Base-by-base conservation (phyloP, 1,139 yeast genomes). In the Saccharomyces hybrid region DNA sequence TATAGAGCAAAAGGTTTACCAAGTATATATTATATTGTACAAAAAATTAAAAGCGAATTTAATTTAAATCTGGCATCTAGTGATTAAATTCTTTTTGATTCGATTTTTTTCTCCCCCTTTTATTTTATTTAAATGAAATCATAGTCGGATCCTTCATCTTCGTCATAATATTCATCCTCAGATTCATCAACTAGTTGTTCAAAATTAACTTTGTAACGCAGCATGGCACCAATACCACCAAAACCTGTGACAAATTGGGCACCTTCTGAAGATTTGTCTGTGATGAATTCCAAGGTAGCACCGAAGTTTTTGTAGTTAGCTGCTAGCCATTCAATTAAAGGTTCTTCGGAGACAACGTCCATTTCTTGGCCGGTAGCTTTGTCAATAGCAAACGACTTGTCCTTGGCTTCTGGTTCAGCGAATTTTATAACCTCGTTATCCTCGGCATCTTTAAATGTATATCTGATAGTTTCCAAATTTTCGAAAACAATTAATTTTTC, bases 211-310 rank as follows among this genome's bases (percentile, higher is more conserved):
- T 90, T 90, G 76, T 93, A 93, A 77, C 99, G 89, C 72, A 93
- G 79, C 67, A 93, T 72, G 56, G 96, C 97, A 72, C 99, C 99
- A 63, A 93, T 82, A 76, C 99, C 99, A 85, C 99, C 99, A 68
- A 93, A 93, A 57, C 99, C 99, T 68, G 85, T 88, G 59, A 87
- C 95, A 73, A 93, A 93, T 77, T 93, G 99, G 49, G 98, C 96
- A 77, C 99, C 99, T 75, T 93, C 99, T 52, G 96, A 85, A 42
- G 96, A 88, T 75, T 88, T 85, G 76, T 93, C 99, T 52, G 98
- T 88, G 63, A 93, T 96, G 66, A 93, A 93, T 75, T 93, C 99
- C 64, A 93, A 80, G 59, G 86, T 84, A 54, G 99, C 96, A 80
- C 99, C 99, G 66, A 81, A 93, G 64, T 80, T 87, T 71, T 85